These are phyloP conservation scores for Sugiyamaella mastotermitis DNA, from an alignment of 805 yeast genomes.

Conservation along the genomic window DNA sequence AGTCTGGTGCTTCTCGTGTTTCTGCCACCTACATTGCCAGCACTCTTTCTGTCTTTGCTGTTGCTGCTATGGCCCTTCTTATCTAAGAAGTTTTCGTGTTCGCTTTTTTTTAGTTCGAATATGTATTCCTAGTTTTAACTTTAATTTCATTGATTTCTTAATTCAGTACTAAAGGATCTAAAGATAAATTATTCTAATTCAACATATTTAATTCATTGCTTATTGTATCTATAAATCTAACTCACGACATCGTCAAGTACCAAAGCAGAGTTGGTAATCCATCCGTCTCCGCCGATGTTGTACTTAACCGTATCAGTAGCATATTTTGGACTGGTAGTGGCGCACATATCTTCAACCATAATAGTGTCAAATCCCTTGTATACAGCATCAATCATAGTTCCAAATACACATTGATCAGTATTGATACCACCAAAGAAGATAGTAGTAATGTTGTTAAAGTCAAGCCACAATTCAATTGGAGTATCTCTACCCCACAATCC, in stretches of 20 bases:
- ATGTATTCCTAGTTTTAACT: too few relatives aligned
- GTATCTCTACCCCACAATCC: constrained; percentile 3
- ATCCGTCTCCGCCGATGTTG: constrained; percentile 3
- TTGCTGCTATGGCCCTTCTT: constrained; percentile 1
- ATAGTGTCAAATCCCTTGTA: constrained; percentile 4
- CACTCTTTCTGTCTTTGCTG: not conserved
- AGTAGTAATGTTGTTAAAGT: constrained; percentile 2
- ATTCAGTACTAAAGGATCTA: too few relatives aligned
- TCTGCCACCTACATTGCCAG: constrained; percentile 6
- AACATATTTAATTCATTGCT: too few relatives aligned
- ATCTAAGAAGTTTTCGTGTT: too few relatives aligned
- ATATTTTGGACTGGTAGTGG: constrained; percentile 4
- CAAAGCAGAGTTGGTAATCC: constrained; percentile 3
- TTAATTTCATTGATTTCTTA: too few relatives aligned
- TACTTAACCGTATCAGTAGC: constrained; percentile 6
- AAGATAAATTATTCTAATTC: too few relatives aligned
- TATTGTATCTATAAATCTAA: too few relatives aligned
- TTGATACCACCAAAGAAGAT: constrained; percentile 4
- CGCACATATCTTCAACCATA: constrained; percentile 5
- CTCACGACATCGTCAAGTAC: too few relatives aligned
- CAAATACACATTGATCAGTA: constrained; percentile 3
- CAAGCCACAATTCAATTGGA: constrained; percentile 2
- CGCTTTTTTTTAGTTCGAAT: too few relatives aligned
- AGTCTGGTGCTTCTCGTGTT: constrained; percentile 2
- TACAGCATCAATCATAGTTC: constrained; percentile 5